Conservation (phyloP, 495 filamentous ascomycete species). For the Aspergillus asperescens region DNA sequence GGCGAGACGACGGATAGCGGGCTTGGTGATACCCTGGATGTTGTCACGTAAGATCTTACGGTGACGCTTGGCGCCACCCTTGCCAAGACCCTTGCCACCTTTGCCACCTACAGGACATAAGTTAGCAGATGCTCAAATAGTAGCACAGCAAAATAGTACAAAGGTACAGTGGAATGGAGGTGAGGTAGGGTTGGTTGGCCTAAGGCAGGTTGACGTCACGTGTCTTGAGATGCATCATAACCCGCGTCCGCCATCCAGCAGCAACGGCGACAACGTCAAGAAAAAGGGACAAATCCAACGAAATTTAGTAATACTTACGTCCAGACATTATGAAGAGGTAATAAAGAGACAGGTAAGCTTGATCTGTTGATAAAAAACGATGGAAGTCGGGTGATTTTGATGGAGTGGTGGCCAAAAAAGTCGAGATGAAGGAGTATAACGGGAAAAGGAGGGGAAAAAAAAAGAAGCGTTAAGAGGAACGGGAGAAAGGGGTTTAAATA, state of each 20-base stretch:
- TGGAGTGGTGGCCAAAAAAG: conserved; percentile 16
- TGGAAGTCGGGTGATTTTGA: conserved; percentile 19
- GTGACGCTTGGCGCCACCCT: conserved; percentile 98
- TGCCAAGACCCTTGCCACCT: conserved; percentile 79
- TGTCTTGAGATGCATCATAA: conserved; percentile 8
- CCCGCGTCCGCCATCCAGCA: neutral
- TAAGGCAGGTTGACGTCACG: conserved; percentile 15
- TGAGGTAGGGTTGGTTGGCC: neutral
- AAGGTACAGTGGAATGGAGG: neutral
- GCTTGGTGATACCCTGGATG: conserved; percentile 83
- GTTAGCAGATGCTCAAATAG: conserved; percentile 20
- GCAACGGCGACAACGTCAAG: conserved; percentile 9
- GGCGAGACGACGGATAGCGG: conserved; percentile 63
- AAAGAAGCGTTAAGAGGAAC: conserved; percentile 10
- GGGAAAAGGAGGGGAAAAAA: conserved; percentile 21
- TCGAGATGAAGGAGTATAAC: conserved; percentile 9
- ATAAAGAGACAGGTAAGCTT: conserved; percentile 16
- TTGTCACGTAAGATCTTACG: conserved; percentile 99
- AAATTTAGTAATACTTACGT: conserved; percentile 62
- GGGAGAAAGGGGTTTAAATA: conserved; percentile 31
- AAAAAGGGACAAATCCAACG: neutral
- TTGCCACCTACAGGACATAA: conserved; percentile 62
- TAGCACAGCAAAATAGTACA: neutral
- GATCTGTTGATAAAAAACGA: conserved; percentile 27
- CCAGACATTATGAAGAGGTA: conserved; percentile 74